Conservation (phyloP, 2,329 filamentous ascomycete species). For the Dichotomopilus funicola region DNA sequence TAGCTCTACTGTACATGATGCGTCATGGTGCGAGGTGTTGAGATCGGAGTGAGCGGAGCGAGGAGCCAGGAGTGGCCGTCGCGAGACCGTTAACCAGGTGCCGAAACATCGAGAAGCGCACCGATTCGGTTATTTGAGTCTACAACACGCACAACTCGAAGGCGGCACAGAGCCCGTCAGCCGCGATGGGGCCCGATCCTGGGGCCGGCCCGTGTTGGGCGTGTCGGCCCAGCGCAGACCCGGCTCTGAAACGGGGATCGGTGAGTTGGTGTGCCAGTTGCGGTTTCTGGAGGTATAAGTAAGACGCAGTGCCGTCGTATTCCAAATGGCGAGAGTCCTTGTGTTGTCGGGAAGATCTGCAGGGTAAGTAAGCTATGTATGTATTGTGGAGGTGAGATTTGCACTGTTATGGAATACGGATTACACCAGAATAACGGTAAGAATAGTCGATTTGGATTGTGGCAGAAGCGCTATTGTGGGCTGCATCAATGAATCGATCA, state of each 20-base stretch:
- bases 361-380: too few relatives aligned
- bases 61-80: not conserved
- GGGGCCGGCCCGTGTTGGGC: slow-evolving; percentile 1
- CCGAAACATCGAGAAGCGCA: slow-evolving; percentile 10
- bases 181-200: slow-evolving; percentile 6
- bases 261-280: not conserved
- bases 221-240: slow-evolving; percentile 6
- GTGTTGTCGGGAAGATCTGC: too few relatives aligned
- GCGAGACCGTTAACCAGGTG: slow-evolving; percentile 10
- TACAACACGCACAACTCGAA: not conserved
- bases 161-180: slow-evolving; percentile 12
- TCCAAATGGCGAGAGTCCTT: too few relatives aligned
- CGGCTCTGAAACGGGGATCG: slow-evolving; percentile 11
- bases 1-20: too few relatives aligned
- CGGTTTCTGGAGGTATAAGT: not conserved
- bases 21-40: not conserved
- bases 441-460: too few relatives aligned
- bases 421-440: too few relatives aligned
- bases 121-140: too few relatives aligned
- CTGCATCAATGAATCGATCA: too few relatives aligned
- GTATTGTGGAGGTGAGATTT: too few relatives aligned
- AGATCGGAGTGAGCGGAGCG: too few relatives aligned
- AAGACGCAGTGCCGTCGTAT: not conserved
- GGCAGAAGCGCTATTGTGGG: too few relatives aligned
- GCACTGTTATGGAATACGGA: too few relatives aligned